Conservation (phyloP, 441 rosid species). For the Breynia disticha region DNA sequence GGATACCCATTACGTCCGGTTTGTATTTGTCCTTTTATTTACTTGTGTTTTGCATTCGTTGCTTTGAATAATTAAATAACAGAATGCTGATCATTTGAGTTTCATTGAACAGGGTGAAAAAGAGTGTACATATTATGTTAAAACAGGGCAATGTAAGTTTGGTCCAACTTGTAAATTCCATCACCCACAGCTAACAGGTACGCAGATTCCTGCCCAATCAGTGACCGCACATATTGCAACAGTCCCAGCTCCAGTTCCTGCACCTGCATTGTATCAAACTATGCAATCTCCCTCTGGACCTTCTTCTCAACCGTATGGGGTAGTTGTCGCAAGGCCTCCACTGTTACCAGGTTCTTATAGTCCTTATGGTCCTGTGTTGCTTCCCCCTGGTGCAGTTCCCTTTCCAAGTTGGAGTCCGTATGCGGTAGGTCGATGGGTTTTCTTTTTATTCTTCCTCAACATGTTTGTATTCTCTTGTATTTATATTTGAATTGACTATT, state of each 20-base stretch:
- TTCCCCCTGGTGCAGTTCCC: constrained; percentile 70
- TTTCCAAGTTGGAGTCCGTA: constrained; percentile 68
- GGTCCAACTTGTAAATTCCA: constrained; percentile 85
- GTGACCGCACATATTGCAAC: constrained; percentile 37
- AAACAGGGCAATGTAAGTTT: constrained; percentile 91
- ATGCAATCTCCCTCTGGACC: constrained; percentile 57
- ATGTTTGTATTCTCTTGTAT: background rate
- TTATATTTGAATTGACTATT: constrained; percentile 4
- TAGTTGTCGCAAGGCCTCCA: constrained; percentile 73
- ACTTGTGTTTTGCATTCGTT: too few relatives aligned
- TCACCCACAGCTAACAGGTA: constrained; percentile 59
- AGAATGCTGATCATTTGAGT: background rate
- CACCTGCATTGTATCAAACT: constrained; percentile 40
- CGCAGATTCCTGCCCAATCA: constrained; percentile 39
- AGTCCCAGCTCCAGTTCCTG: constrained; percentile 30
- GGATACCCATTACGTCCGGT: constrained; percentile 94
- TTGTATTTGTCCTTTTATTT: constrained; percentile 21
- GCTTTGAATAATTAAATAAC: too few relatives aligned
- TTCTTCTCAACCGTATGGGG: constrained; percentile 64
- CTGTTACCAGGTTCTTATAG: constrained; percentile 58
- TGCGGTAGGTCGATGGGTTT: constrained; percentile 37
- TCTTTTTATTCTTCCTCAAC: constrained; percentile 1
- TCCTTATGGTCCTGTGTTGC: constrained; percentile 59
- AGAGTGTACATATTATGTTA: constrained; percentile 82
- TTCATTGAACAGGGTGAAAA: constrained; percentile 46